Evolutionary conservation across 2,329 filamentous ascomycete species (phyloP).

Genomic region (Immersiporthe knoxdaviesiana): DNA sequence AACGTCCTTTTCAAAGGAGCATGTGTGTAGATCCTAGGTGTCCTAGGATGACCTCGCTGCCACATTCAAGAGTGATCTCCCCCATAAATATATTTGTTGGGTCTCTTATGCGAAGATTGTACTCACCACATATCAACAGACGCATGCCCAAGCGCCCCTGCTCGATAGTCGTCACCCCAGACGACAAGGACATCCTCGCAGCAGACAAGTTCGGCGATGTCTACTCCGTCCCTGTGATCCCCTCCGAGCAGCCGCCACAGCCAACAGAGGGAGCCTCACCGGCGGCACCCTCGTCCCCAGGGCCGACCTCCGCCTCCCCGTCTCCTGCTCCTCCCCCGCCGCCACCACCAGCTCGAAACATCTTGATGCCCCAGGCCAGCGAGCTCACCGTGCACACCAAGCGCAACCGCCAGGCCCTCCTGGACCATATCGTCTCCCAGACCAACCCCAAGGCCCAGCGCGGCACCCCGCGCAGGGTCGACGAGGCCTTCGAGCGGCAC

Average conservation of each 20-base stretch:
- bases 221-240: constrained; percentile 78
- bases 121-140: constrained; percentile 52
- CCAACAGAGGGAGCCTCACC: constrained; percentile 1
- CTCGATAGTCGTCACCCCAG: constrained; percentile 70
- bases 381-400: constrained; percentile 65
- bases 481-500: constrained; percentile 69
- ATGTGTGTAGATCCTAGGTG: background rate
- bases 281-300: constrained; percentile 20
- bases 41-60: background rate
- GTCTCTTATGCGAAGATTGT: background rate
- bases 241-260: constrained; percentile 31
- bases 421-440: constrained; percentile 58
- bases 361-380: constrained; percentile 57
- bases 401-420: constrained; percentile 63
- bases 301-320: constrained; percentile 35
- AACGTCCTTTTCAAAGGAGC: background rate
- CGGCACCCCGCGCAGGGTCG: constrained; percentile 37
- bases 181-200: constrained; percentile 73
- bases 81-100: background rate
- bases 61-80: background rate
- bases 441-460: constrained; percentile 31
- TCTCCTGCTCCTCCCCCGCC: constrained; percentile 31
- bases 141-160: constrained; percentile 89
- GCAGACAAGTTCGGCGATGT: constrained; percentile 98
- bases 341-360: constrained; percentile 37